Conservation (phyloP, 306 rosid species). For the Cicer cuneatum region DNA sequence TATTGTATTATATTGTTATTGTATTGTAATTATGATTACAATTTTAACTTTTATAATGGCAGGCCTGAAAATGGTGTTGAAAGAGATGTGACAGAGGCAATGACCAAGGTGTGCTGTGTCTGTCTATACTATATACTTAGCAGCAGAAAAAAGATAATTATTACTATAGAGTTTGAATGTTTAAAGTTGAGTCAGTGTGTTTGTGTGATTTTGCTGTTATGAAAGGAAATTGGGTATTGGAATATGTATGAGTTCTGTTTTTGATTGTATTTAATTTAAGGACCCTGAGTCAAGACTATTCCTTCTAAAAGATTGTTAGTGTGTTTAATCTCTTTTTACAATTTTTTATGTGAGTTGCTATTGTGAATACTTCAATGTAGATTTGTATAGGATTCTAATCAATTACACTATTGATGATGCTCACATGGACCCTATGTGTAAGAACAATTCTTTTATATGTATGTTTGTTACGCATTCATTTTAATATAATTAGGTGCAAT, state of each 20-base stretch:
- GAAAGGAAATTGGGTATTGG: constrained; percentile 44
- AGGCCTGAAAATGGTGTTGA: constrained; percentile 66
- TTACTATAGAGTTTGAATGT: constrained; percentile 27
- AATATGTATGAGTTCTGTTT: constrained; percentile 25
- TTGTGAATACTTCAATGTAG: too few relatives aligned
- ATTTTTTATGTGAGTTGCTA: neutral
- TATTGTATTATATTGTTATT: constrained; percentile 7
- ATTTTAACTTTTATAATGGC: constrained; percentile 55
- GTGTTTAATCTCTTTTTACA: constrained; percentile 30
- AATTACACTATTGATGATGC: too few relatives aligned
- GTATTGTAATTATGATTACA: constrained; percentile 56
- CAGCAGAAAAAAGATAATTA: constrained; percentile 32
- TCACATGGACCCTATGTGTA: too few relatives aligned
- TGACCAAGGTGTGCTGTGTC: constrained; percentile 49
- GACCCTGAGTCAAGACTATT: neutral
- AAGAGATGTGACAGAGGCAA: constrained; percentile 57
- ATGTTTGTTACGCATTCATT: too few relatives aligned
- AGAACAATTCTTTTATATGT: too few relatives aligned
- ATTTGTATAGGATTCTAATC: too few relatives aligned
- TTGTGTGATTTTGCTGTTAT: constrained; percentile 12
- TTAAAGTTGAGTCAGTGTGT: constrained; percentile 46
- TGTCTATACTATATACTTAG: constrained; percentile 11
- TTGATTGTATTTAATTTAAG: too few relatives aligned
- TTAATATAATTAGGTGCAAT: too few relatives aligned
- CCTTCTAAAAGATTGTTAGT: constrained; percentile 33